Base-by-base conservation (phyloP, 108 stramenopile species). In the Chaetoceros muelleri region DNA sequence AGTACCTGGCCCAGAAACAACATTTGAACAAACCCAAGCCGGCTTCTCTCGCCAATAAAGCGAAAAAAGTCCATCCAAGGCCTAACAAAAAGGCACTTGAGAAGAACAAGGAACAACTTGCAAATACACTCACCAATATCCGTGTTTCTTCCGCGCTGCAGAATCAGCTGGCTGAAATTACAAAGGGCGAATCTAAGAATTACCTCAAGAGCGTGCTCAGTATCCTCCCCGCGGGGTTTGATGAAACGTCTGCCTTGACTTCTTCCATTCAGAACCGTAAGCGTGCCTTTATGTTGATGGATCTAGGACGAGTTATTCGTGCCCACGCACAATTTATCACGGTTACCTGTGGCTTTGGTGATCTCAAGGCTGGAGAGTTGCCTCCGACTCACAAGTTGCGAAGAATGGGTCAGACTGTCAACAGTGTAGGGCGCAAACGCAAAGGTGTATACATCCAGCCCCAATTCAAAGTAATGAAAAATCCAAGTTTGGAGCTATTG, bases 271-370 rank as follows among this genome's bases (percentile, higher is more conserved):
- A 59, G n/a, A 44, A 44, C 8, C 53, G 73, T 13, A 59, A 53
- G 17, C 56, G 75, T 18, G 70, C 66, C 34, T 76, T 76, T 60
- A 51, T 53, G 46, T 47, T 76, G 28, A 29, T 76, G 24, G 75
- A 76, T 56, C 66, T 71, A 45, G 56, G 65, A n/a, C 25, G 63
- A 21, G 51, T 76, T 16, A 56, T 67, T 13, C 56, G 60, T 3
- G 40, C 59, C 19, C 56, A 64, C 28, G 60, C 55, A n/a, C 18
- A 53, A 17, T 67, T 60, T 53, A 2, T 62, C 53, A 30, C 54
- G 28, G 24, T 28, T 64, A 24, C 40, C 40, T 0, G 10, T 47
- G 2, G 52, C 44, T n/a, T 44, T 23, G 31, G 46, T 22, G 24
- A 22, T n/a, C 22, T 3, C 24, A 5, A 26, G 10, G 16, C 13